Conservation (phyloP, 305 asterid species). For the Fraxinus nigra region DNA sequence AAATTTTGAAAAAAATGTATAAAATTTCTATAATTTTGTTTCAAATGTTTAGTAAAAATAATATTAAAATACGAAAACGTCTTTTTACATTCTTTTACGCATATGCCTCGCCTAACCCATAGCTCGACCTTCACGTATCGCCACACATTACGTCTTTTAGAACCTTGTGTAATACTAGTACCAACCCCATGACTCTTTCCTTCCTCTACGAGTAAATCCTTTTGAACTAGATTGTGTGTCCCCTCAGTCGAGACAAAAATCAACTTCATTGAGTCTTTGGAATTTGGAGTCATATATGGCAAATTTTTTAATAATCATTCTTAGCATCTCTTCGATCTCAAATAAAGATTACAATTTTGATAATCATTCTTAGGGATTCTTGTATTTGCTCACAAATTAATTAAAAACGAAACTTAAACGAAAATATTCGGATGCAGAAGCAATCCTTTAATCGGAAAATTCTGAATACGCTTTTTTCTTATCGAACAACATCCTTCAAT, state of each 20-base stretch:
- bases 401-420: not conserved
- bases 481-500: conserved; percentile 48
- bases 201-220: not conserved
- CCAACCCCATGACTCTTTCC: not conserved
- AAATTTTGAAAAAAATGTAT: no score
- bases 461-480: conserved; percentile 27
- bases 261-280: not conserved
- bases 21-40: no score
- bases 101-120: no score
- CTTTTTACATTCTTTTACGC: no score
- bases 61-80: no score
- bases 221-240: not conserved
- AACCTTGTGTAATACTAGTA: not conserved
- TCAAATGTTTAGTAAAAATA: no score
- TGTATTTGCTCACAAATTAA: not conserved
- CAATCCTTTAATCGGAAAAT: conserved; percentile 52
- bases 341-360: not conserved
- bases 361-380: not conserved
- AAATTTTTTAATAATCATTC: not conserved
- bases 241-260: not conserved
- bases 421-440: conserved; percentile 55
- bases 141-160: no score
- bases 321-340: not conserved
- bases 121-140: no score
- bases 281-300: not conserved